A percentile compares a stretch with the other conserved stretches of the same genome.
Evolutionary conservation across 2,329 filamentous ascomycete species (phyloP).

Genomic region (Mariannaea sp.): DNA sequence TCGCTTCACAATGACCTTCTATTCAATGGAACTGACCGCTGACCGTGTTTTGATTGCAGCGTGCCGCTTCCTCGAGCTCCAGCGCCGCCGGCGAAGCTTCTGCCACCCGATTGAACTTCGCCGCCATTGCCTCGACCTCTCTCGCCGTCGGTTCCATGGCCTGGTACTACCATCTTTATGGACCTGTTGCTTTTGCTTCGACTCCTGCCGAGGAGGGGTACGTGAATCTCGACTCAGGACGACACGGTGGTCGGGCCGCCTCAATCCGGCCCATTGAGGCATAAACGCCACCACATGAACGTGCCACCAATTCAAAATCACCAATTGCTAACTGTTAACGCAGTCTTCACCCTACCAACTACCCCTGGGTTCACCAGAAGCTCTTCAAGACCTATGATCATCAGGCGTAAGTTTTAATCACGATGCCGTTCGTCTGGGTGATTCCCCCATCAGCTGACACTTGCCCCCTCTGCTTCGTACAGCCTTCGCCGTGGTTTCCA

Average conservation of each 20-base stretch:
- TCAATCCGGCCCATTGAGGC: slow-evolving; percentile 38
- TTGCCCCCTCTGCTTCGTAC: slow-evolving; percentile 29
- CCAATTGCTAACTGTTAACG: slow-evolving; percentile 37
- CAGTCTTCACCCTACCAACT: slow-evolving; percentile 88
- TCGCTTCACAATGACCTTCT: slow-evolving; percentile 32
- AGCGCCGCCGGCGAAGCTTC: slow-evolving; percentile 71
- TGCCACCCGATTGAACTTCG: slow-evolving; percentile 81
- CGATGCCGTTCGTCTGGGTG: slow-evolving; percentile 13
- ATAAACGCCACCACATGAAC: slow-evolving; percentile 38
- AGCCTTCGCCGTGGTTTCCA: slow-evolving; percentile 99
- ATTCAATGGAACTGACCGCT: slow-evolving; percentile 41
- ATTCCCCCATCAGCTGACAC: too few species aligned
- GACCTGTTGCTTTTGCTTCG: slow-evolving; percentile 83
- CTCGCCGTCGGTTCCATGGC: slow-evolving; percentile 87
- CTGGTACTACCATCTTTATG: slow-evolving; percentile 98
- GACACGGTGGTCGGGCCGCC: slow-evolving; percentile 7
- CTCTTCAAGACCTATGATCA: slow-evolving; percentile 97
- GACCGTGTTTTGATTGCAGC: slow-evolving; percentile 51
- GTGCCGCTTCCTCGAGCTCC: slow-evolving; percentile 74
- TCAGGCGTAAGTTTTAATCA: slow-evolving; percentile 74
- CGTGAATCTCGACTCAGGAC: slow-evolving; percentile 51
- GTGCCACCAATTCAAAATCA: slow-evolving; percentile 21
- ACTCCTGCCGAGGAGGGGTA: slow-evolving; percentile 98
- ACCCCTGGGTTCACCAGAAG: slow-evolving; percentile 94
- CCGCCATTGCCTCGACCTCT: slow-evolving; percentile 83